Base-by-base conservation (phyloP, 163 green algal genomes). In the Prototheca cutis region DNA sequence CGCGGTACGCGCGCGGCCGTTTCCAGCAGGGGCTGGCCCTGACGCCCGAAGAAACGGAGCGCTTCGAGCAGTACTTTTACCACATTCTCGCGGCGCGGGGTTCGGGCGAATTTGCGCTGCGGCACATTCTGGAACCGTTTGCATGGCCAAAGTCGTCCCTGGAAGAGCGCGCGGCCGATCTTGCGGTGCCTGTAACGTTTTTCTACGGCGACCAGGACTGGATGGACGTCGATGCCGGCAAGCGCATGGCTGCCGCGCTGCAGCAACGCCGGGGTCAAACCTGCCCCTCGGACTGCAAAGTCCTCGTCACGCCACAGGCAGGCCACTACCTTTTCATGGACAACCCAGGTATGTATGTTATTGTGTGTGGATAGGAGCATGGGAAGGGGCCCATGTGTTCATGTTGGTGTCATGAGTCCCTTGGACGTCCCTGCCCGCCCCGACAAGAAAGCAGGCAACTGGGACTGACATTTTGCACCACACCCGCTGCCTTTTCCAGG, bases 291-390 rank as follows among this genome's bases (percentile, higher is more conserved):
- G 61, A 80, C 47, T 30, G 66, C 10, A 31, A 68, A 48, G 64
- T 76, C 3, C 45, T 79, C 39, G 67, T 82, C 18, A 79, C 87
- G 0, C 67, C 72, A 10, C 69, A 85, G 31, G 76, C 81, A 3
- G 86, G 86, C 3, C 86, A 94, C 65, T 93, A 89, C 63, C 79
- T 85, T 3, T 90, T 92, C 58, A 67, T 94, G 3, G 86, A 94
- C 67, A 80, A 90, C 15, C 23, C 62, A 39, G n/a, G n/a, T n/a
- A n/a, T n/a, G n/a, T n/a, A n/a, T n/a, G n/a, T n/a, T n/a, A n/a
- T n/a, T n/a, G n/a, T n/a, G n/a, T n/a, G n/a, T n/a, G n/a, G n/a
- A n/a, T n/a, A n/a, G n/a, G n/a, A n/a, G n/a, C n/a, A n/a, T n/a
- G n/a, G n/a, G n/a, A n/a, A n/a, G n/a, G n/a, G n/a, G n/a, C n/a